Percentiles rank a stretch among this genome's conserved stretches.
phyloP scores from a whole-genome alignment of 2,329 filamentous ascomycete genomes.

The Paecilomyces formosus region DNA sequence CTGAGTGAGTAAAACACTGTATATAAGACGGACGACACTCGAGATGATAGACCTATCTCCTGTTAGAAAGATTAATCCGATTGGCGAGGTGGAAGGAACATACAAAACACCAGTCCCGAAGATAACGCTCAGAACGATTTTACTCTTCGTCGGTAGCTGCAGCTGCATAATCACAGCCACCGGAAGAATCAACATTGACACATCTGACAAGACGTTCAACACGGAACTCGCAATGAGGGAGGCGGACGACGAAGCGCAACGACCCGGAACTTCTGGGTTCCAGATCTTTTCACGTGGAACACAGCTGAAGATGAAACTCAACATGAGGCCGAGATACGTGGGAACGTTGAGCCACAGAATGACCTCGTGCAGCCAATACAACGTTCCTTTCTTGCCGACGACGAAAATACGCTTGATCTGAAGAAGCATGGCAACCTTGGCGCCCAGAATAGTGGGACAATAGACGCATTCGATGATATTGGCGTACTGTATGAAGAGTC shows the following conservation, averaged over 20 bases:
- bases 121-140: conserved; percentile 2
- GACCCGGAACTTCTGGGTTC: neutral
- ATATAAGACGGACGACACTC: conserved; percentile 2
- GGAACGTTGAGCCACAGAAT: conserved; percentile 1
- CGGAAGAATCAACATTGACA: neutral
- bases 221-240: conserved; percentile 2
- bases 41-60: neutral
- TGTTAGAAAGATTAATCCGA: neutral
- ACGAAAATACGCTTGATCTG: conserved; percentile 3
- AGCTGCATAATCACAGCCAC: conserved; percentile 2
- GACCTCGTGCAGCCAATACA: conserved; percentile 2
- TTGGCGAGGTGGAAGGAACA: neutral
- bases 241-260: neutral
- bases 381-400: conserved; percentile 1
- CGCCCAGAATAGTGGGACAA: conserved; percentile 2
- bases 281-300: conserved; percentile 2
- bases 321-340: conserved; percentile 1
- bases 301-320: conserved; percentile 1
- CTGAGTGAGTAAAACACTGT: neutral
- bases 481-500: neutral
- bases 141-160: conserved; percentile 2
- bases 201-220: conserved; percentile 1
- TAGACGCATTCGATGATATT: conserved; percentile 3
- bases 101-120: conserved; percentile 4
- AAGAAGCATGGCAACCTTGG: conserved; percentile 3